These are phyloP conservation scores for Myxozyma nipponensis DNA, from an alignment of 805 yeast genomes.

Conservation along the genomic window DNA sequence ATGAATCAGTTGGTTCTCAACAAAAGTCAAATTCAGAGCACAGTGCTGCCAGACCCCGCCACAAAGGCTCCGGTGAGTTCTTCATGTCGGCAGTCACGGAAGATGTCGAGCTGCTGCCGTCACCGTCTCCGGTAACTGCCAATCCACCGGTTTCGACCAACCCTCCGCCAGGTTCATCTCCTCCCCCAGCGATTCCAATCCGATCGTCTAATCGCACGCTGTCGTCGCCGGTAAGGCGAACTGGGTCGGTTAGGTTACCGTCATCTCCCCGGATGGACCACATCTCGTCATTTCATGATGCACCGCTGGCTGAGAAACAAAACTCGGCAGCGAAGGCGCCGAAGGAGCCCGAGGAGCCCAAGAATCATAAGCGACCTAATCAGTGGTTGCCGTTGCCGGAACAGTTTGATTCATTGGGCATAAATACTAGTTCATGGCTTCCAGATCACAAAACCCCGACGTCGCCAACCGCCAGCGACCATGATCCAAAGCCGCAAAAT, in stretches of 20 bases:
- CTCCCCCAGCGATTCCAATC: background rate
- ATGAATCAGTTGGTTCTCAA: background rate
- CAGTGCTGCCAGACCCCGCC: background rate
- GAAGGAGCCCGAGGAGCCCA: background rate
- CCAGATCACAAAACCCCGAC: background rate
- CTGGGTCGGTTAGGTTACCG: background rate
- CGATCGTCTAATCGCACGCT: background rate
- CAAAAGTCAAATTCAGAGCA: background rate
- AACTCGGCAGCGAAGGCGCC: background rate
- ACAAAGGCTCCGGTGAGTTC: background rate
- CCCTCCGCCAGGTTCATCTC: background rate
- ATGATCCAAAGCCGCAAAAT: background rate
- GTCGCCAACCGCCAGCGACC: background rate
- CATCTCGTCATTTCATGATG: too few species aligned
- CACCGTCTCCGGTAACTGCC: background rate
- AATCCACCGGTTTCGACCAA: background rate
- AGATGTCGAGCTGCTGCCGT: background rate
- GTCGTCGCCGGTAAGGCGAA: background rate
- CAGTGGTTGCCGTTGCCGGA: background rate
- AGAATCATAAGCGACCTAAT: too few species aligned
- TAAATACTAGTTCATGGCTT: background rate
- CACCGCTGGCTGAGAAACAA: too few species aligned
- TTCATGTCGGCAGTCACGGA: background rate
- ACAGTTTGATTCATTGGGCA: background rate
- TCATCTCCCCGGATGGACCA: background rate